Evolutionary conservation across 2,329 filamentous ascomycete species (phyloP), one percentile per base, ranked within the genome.

Genomic region (Fusarium mangiferae): DNA sequence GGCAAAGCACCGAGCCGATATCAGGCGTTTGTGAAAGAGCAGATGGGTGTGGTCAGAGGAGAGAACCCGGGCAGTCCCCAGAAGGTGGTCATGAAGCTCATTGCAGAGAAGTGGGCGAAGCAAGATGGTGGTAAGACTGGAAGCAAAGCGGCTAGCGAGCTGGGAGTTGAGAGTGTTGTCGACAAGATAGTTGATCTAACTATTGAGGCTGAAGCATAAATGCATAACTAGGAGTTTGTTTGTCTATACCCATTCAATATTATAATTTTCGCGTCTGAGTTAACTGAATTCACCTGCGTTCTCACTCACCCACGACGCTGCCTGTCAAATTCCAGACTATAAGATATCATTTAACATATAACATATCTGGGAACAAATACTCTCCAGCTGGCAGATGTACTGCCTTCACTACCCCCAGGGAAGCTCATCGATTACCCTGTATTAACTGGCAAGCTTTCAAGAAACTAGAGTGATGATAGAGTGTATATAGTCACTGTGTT

Each of bases 81-180:
- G 78, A 92, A 91, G 76, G 90, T 91, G 64, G 87, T 94, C 17
- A 93, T 94, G 92, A 87, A 86, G 77, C 84, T 90, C 44, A 85
- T 95, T 66, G 91, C 89, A 26, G 87, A 87, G 77, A 86, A 86
- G 79, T 94, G 93, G 86, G 84, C 87, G 64, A 86, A 86, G 77
- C 82, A 83, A 72, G 80, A 80, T 22, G 87, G 88, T 75, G 82
- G 79, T 28, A 74, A 69, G 46, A 14, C 49, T 45, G 49, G 41
- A 24, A 62, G 44, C 9, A 67, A 73, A 33, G 64, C n/a, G n/a
- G 22, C 28, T n/a, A 70, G 68, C 44, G 75, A 71, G 22, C 59
- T 35, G 33, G 67, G 66, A 20, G 67, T 77, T 8, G 77, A 79
- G 12, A 65, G 62, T 35, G 54, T 80, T 56, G 68, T 70, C 20